Base-by-base conservation (phyloP, 768 basidiomycete species). In the Mycena sanguinolenta region DNA sequence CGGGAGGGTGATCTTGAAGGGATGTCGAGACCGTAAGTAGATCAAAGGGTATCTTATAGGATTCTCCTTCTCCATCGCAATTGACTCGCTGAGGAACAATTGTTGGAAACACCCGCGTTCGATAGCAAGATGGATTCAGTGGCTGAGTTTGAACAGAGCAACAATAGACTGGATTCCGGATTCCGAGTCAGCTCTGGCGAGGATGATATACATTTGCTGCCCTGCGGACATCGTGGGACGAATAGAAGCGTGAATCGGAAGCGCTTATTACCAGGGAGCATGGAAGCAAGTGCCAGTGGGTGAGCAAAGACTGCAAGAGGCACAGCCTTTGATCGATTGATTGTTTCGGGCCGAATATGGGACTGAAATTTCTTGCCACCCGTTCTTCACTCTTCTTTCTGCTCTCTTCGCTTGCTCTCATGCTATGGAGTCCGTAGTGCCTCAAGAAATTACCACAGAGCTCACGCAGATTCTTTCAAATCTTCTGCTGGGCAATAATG, bases 381-480 rank as follows among this genome's bases (percentile, higher is more conserved):
- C 44, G 23, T 17, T 36, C 44, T 42, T 30, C 28, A 50, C 52
- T 46, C 38, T 59, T 39, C 38, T 44, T 38, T 25, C 19, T 6
- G 17, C 55, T 19, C 27, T 32, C 44, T n/a, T 39, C 57, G 57
- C 39, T 34, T 49, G 52, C 28, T 61, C 68, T 70, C 36, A 70
- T 61, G 72, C 67, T 32, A 86, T 87, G 86, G 86, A 86, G 55
- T 71, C 82, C 19, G 84, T 87, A n/a, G 86, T 87, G 4, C 87
- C 91, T 0, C 86, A 90, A 65, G 91, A 94, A 78, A 92, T 94
- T 53, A 90, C 91, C 9, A 81, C 84, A 16, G 92, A 95, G 75
- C 86, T 95, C 73, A 94, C 92, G 0, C 94, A 95, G 81, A 93
- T 95, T 69, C 88, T 95, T 49, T 91, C 92, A 14, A 95, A 95